Evolutionary conservation across 2,329 filamentous ascomycete species (phyloP).

Genomic region (Colletotrichum sp.): DNA sequence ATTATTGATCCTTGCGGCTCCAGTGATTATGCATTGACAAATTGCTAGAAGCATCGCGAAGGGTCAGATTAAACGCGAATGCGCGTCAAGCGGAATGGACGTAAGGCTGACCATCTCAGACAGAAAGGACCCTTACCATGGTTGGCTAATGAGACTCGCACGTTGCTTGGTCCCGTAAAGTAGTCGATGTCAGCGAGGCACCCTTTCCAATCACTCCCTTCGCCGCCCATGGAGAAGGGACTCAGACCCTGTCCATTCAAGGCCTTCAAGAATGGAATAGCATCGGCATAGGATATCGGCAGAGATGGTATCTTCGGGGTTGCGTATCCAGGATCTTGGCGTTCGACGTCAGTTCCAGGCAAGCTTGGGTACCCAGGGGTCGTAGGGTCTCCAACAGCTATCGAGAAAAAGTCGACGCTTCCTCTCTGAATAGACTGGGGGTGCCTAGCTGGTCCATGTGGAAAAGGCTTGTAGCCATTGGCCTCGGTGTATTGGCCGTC

Average conservation of each 20-base stretch:
- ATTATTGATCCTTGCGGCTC: neutral
- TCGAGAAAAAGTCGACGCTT: slow-evolving; percentile 69
- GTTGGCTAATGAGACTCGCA: neutral
- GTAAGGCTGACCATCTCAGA: neutral
- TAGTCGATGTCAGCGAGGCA: neutral
- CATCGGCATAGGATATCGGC: neutral
- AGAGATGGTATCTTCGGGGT: neutral
- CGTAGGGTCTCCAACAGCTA: slow-evolving; percentile 62
- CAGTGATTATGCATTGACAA: neutral
- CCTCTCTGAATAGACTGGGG: slow-evolving; percentile 75
- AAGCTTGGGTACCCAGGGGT: slow-evolving; percentile 77
- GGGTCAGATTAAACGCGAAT: neutral
- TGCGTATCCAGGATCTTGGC: slow-evolving; percentile 51
- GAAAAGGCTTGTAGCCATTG: slow-evolving; percentile 60
- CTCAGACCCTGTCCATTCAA: neutral
- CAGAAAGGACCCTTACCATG: neutral
- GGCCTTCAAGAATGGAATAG: neutral
- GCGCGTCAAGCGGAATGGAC: neutral
- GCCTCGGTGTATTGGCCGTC: neutral
- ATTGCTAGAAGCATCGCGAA: neutral
- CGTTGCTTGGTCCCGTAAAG: neutral
- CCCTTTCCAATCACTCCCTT: neutral
- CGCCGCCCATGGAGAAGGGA: neutral
- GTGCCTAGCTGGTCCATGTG: slow-evolving; percentile 72
- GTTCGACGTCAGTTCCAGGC: slow-evolving; percentile 61